Evolutionary conservation across 116 monocot species (phyloP).

Genomic region (Cymodocea nodosa): DNA sequence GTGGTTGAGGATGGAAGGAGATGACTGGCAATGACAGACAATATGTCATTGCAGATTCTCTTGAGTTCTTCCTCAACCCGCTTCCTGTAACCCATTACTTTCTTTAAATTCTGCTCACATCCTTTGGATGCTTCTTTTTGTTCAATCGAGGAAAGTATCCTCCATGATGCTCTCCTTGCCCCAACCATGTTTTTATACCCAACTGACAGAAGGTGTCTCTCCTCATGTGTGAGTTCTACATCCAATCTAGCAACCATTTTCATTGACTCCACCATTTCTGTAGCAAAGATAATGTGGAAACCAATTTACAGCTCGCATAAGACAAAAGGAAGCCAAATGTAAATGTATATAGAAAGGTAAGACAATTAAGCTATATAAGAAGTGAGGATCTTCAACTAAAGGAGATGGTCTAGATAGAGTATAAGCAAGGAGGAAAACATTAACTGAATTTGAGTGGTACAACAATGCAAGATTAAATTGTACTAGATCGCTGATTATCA

Average conservation of each 20-base stretch:
- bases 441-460: too few relatives aligned
- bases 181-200: constrained; percentile 58
- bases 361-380: too few relatives aligned
- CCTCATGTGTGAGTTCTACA: constrained; percentile 50
- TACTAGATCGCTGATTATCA: too few relatives aligned
- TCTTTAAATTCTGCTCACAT: constrained; percentile 8
- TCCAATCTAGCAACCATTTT: constrained; percentile 55
- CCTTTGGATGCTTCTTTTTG: constrained; percentile 21
- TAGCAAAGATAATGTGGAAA: background rate
- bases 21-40: constrained; percentile 46
- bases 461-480: too few relatives aligned
- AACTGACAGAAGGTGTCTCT: constrained; percentile 51
- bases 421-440: too few relatives aligned
- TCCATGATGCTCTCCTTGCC: constrained; percentile 50
- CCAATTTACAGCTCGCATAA: background rate
- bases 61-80: constrained; percentile 36
- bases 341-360: too few relatives aligned
- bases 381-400: too few relatives aligned
- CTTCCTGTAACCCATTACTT: constrained; percentile 18
- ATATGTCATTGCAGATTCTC: constrained; percentile 33
- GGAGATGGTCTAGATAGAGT: too few relatives aligned
- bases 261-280: constrained; percentile 75
- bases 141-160: constrained; percentile 24
- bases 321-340: background rate
- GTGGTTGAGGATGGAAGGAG: constrained; percentile 34